These are phyloP conservation scores for Pyronema domesticum DNA, from an alignment of 495 filamentous ascomycete species.

Conservation along the genomic window DNA sequence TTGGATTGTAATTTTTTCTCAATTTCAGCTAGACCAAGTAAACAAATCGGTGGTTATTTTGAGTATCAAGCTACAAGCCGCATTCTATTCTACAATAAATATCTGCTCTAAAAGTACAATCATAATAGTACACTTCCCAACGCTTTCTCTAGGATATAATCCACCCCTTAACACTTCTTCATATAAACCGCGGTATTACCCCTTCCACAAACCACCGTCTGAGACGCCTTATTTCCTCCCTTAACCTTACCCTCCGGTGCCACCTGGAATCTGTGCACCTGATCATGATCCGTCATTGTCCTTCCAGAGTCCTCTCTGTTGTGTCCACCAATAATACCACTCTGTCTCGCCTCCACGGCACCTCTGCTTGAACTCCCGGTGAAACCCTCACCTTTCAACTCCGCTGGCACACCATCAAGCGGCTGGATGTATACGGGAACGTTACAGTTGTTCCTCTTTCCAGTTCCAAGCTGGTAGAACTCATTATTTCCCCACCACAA, in stretches of 20 bases:
- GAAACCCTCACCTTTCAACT: slow-evolving; percentile 12
- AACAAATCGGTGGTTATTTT: no score
- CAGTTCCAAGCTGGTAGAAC: slow-evolving; percentile 78
- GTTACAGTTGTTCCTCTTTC: slow-evolving; percentile 61
- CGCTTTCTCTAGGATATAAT: no score
- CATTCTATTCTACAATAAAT: no score
- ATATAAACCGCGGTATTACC: slow-evolving; percentile 59
- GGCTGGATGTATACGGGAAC: slow-evolving; percentile 63
- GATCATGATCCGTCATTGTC: slow-evolving; percentile 35
- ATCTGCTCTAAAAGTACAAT: no score
- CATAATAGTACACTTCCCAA: no score
- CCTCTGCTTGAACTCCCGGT: slow-evolving; percentile 11
- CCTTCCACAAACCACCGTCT: slow-evolving; percentile 74
- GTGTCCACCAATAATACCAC: slow-evolving; percentile 13
- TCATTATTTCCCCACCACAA: slow-evolving; percentile 93
- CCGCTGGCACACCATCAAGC: slow-evolving; percentile 33
- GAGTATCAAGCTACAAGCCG: no score
- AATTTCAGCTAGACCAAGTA: no score
- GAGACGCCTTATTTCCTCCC: slow-evolving; percentile 54
- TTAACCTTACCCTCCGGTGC: slow-evolving; percentile 57
- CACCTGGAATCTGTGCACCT: slow-evolving; percentile 62
- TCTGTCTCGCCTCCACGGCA: slow-evolving; percentile 1
- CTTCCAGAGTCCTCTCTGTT: slow-evolving; percentile 28
- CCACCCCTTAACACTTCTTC: slow-evolving; percentile 21
- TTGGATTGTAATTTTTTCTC: no score